Evolutionary conservation across 331 rosid species (phyloP).

Genomic region (Dryas integrifolia): DNA sequence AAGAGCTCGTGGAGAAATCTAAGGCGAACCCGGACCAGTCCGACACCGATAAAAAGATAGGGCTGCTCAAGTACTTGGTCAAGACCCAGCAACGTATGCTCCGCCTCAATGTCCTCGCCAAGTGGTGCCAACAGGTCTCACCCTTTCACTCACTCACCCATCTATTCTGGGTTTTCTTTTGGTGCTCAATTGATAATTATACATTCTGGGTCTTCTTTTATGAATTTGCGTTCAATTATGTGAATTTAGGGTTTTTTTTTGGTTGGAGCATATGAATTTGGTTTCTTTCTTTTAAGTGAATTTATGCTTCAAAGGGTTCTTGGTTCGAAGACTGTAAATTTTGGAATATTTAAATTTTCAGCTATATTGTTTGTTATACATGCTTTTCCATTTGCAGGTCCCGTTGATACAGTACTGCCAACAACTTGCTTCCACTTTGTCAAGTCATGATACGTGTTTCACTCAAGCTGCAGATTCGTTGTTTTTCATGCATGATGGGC

Average conservation of each 20-base stretch:
- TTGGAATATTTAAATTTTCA: background rate
- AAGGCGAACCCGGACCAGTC: conserved; percentile 57
- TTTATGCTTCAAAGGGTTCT: no score
- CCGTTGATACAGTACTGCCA: conserved; percentile 92
- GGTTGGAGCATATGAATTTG: conserved; percentile 2
- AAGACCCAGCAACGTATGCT: conserved; percentile 97
- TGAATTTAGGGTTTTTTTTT: background rate
- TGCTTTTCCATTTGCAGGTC: conserved; percentile 53
- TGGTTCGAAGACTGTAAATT: background rate
- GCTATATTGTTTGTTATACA: background rate
- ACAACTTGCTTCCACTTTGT: conserved; percentile 81
- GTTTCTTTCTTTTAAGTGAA: background rate
- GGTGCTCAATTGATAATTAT: background rate
- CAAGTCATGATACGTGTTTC: conserved; percentile 91
- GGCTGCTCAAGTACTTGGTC: conserved; percentile 72
- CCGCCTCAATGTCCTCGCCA: conserved; percentile 87
- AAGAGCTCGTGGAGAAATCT: conserved; percentile 75
- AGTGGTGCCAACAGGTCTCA: conserved; percentile 92
- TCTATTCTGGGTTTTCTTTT: background rate
- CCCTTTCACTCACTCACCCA: background rate
- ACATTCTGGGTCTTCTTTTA: background rate
- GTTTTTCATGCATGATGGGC: conserved; percentile 98
- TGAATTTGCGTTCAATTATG: conserved; percentile 5
- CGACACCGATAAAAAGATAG: conserved; percentile 80
- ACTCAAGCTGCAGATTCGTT: conserved; percentile 95